Conservation (phyloP, 2,329 filamentous ascomycete species). For the Aquanectria penicillioides region DNA sequence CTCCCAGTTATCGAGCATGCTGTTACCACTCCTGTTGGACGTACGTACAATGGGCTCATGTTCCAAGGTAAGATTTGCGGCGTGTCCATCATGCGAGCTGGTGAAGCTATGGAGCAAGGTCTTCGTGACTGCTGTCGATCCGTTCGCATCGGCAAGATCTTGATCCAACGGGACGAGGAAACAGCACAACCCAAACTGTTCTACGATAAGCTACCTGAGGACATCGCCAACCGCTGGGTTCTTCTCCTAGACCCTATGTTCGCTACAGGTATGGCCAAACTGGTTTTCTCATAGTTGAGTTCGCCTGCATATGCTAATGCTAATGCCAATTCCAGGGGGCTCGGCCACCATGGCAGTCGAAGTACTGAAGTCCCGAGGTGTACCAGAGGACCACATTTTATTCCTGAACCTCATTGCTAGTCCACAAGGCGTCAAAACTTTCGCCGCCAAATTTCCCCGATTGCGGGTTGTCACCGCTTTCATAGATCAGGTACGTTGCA, state of each 20-base stretch:
- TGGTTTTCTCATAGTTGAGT: too few species aligned
- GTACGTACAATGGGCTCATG: conserved; percentile 87
- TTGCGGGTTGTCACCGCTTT: conserved; percentile 95
- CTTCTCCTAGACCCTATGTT: conserved; percentile 98
- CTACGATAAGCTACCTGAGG: conserved; percentile 96
- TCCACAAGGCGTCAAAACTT: conserved; percentile 88
- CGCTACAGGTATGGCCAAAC: conserved; percentile 86
- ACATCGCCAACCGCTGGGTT: conserved; percentile 94
- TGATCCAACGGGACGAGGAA: conserved; percentile 97
- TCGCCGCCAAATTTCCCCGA: conserved; percentile 88
- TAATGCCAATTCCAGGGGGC: conserved; percentile 68
- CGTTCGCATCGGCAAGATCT: conserved; percentile 97
- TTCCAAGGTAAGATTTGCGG: conserved; percentile 99
- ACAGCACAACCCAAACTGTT: conserved; percentile 92
- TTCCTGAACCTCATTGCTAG: conserved; percentile 99
- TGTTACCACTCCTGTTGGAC: conserved; percentile 90
- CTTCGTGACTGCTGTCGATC: conserved; percentile 95
- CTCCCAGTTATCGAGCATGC: conserved; percentile 89
- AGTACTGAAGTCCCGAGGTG: conserved; percentile 87
- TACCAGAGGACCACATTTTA: conserved; percentile 93
- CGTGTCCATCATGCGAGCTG: conserved; percentile 97
- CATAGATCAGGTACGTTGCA: conserved; percentile 75
- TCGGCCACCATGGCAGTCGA: conserved; percentile 98
- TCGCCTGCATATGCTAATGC: too few species aligned
- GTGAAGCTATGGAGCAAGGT: conserved; percentile 98